phyloP scores from a whole-genome alignment of 2,329 filamentous ascomycete genomes.

The Exophiala bonariae region DNA sequence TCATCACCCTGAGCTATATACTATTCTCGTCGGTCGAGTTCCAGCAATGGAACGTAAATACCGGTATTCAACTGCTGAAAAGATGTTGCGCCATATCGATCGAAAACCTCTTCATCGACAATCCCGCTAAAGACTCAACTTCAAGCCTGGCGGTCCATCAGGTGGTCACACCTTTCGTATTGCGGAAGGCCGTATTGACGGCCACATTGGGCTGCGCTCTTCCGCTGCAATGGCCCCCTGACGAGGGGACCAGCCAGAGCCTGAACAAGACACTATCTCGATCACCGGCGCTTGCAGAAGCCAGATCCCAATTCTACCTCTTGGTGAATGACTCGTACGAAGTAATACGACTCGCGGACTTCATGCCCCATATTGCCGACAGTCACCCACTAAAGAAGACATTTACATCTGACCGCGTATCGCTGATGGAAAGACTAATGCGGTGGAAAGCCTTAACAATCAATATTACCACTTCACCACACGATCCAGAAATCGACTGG shows the following conservation, averaged over 20 bases:
- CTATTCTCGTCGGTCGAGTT: conserved; percentile 23
- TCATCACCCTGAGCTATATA: conserved; percentile 19
- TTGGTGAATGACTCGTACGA: conserved; percentile 14
- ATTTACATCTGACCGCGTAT: conserved; percentile 2
- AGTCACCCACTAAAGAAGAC: conserved; percentile 2
- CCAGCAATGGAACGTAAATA: conserved; percentile 19
- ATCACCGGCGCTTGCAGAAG: conserved; percentile 9
- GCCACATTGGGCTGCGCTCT: conserved; percentile 14
- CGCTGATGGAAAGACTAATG: conserved; percentile 6
- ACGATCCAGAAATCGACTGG: conserved; percentile 7
- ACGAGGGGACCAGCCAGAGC: neutral
- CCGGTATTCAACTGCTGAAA: conserved; percentile 14
- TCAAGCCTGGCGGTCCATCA: conserved; percentile 9
- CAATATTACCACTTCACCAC: conserved; percentile 2
- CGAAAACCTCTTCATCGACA: no score
- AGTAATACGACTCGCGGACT: conserved; percentile 17
- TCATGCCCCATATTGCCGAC: conserved; percentile 9
- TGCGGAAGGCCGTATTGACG: conserved; percentile 14
- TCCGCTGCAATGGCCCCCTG: conserved; percentile 1
- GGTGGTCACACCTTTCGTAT: conserved; percentile 18
- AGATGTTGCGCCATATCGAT: conserved; percentile 9
- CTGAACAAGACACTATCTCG: conserved; percentile 1
- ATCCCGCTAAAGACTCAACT: neutral
- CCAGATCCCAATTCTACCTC: conserved; percentile 9
- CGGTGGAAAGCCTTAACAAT: conserved; percentile 14